Base-by-base conservation (phyloP, 2,329 filamentous ascomycete species). In the Fusarium papillatum region DNA sequence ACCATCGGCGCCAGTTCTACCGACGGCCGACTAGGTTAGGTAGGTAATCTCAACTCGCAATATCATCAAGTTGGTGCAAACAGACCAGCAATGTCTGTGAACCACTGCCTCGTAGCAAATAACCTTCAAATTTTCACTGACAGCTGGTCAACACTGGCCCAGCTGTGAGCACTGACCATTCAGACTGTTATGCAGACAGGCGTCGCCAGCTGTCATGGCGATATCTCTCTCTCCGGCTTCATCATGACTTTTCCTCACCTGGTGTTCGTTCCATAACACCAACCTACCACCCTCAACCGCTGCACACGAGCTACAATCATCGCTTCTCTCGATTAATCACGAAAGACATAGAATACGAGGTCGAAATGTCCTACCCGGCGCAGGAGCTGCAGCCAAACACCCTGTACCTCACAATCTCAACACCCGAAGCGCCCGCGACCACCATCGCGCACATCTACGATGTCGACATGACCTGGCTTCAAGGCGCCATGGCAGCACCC, bases 331-430 rank as follows among this genome's bases (percentile, higher is more conserved):
- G 17, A 26, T 11, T 14, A 17, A 11, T 16, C 14, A 19, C 3
- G 39, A 29, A 31, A 63, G 11, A 16, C 3, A 29, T n/a, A 24
- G 19, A 36, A n/a, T 14, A 17, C n/a, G 5, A 39, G n/a, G 1
- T 13, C 29, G 61, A 57, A n/a, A 77, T 80, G 71, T 75, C 74
- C 43, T 71, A 73, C n/a, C 66, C 71, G 7, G 68, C 68, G 6
- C 73, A 74, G 48, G 70, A 74, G 19, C 72, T 78, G 4, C 69
- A 78, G 57, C 78, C 78, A 13, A 70, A 70, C 14, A 80, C 75
- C 34, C 66, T 81, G 31, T 81, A 81, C 60, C 71, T 81, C 11
- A 80, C 76, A 8, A 74, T 81, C 19, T 71, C 79, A 7, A 63
- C 80, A 5, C 72, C 77, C 1, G 72, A 75, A n/a, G 60, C 64